phyloP scores from a whole-genome alignment of 2,329 filamentous ascomycete genomes.

The Pestalotiopsis sp. region DNA sequence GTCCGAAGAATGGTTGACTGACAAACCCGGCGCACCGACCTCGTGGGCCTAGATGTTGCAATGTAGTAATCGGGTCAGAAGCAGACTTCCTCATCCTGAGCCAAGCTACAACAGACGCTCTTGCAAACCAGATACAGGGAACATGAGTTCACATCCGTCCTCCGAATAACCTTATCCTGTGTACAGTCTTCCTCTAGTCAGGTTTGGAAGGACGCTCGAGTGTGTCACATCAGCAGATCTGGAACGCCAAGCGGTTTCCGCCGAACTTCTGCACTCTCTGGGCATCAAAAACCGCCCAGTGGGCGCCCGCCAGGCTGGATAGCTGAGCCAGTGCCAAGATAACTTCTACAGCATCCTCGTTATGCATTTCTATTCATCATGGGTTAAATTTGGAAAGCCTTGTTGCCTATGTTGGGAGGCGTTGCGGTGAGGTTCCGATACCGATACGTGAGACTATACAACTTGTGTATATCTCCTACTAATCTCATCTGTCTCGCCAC shows the following conservation, averaged over 20 bases:
- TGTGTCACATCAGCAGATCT: constrained; percentile 11
- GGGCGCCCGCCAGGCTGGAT: constrained; percentile 5
- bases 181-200: not conserved
- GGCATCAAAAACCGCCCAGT: constrained; percentile 9
- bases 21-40: not conserved
- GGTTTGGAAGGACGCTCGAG: not conserved
- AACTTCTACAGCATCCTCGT: constrained; percentile 11
- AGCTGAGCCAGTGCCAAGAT: constrained; percentile 9
- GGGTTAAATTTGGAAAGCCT: not conserved
- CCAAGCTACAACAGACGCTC: too few species aligned
- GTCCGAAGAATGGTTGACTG: not conserved
- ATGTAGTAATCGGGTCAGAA: not conserved
- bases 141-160: not conserved
- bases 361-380: constrained; percentile 9
- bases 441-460: not conserved
- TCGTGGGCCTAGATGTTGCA: not conserved
- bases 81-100: not conserved
- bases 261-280: constrained; percentile 12
- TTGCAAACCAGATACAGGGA: not conserved
- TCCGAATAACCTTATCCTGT: not conserved
- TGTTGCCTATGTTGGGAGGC: not conserved
- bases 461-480: not conserved
- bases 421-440: not conserved
- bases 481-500: not conserved
- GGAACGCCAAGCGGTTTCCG: constrained; percentile 20